A percentile compares a stretch with the other conserved stretches of the same genome.
Conservation (phyloP, 129 eudicot genomes). For the Lonicera japonica region DNA sequence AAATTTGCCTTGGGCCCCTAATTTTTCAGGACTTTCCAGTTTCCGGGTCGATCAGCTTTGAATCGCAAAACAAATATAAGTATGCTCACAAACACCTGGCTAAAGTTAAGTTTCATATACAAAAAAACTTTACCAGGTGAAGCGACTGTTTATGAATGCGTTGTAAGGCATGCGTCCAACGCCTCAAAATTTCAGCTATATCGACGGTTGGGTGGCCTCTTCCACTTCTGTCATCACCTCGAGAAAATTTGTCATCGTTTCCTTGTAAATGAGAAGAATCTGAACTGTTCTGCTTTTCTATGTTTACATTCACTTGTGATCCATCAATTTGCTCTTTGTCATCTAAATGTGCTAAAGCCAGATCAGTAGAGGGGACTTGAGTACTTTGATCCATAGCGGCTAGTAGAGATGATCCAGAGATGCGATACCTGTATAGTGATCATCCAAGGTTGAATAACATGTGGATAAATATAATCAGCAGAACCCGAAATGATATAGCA, state of each 20-base stretch:
- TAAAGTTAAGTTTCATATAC: background rate
- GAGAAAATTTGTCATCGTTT: constrained; percentile 48
- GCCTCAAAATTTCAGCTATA: constrained; percentile 89
- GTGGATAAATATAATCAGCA: constrained; percentile 7
- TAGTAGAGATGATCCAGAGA: constrained; percentile 88
- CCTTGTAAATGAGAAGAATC: constrained; percentile 43
- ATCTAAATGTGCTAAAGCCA: constrained; percentile 27
- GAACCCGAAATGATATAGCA: constrained; percentile 3
- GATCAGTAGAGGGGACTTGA: constrained; percentile 38
- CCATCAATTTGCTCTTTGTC: constrained; percentile 59
- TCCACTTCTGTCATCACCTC: constrained; percentile 66
- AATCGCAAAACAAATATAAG: background rate
- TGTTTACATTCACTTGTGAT: constrained; percentile 36
- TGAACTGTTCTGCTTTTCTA: constrained; percentile 26
- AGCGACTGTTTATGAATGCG: constrained; percentile 96
- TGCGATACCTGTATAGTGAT: constrained; percentile 72
- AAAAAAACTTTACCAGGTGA: constrained; percentile 47
- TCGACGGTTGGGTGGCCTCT: constrained; percentile 94
- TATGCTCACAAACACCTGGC: background rate
- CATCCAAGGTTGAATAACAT: constrained; percentile 1
- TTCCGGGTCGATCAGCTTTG: background rate
- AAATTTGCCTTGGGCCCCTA: too few relatives aligned
- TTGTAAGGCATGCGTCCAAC: constrained; percentile 99
- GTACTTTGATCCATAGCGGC: constrained; percentile 97
- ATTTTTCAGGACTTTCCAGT: too few relatives aligned